These are phyloP conservation scores for Neofusicoccum sp. DNA, from an alignment of 2,329 filamentous ascomycete species.

Conservation along the genomic window DNA sequence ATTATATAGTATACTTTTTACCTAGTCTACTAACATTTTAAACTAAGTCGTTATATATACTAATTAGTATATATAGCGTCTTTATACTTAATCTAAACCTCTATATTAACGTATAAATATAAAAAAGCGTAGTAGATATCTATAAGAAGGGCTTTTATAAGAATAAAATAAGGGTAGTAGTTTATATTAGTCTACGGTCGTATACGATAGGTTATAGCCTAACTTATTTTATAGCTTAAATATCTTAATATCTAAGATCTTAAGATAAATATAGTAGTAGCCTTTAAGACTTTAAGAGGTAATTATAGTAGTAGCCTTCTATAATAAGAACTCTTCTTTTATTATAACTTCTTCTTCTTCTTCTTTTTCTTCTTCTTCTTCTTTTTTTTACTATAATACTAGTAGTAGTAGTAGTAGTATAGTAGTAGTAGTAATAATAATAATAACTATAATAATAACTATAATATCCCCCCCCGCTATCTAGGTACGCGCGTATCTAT, in stretches of 20 bases:
- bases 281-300: not conserved
- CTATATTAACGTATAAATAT: not conserved
- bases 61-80: not conserved
- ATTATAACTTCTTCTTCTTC: too few relatives aligned
- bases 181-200: not conserved
- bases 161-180: not conserved
- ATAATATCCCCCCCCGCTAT: too few relatives aligned
- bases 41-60: not conserved
- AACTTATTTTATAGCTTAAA: not conserved
- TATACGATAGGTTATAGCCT: too few relatives aligned
- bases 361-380: too few relatives aligned
- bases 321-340: too few relatives aligned
- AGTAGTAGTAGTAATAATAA: not conserved
- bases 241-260: not conserved
- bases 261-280: not conserved
- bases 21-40: not conserved
- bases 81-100: not conserved
- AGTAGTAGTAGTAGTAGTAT: too few relatives aligned
- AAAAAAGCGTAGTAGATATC: not conserved
- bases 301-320: slow-evolving; percentile 7
- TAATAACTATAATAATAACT: not conserved
- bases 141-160: not conserved
- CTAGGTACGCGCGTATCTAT: too few relatives aligned
- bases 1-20: too few relatives aligned
- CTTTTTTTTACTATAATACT: too few relatives aligned